These are phyloP conservation scores for Saccharomycopsis sp. DNA, from an alignment of 805 yeast genomes.

Conservation along the genomic window DNA sequence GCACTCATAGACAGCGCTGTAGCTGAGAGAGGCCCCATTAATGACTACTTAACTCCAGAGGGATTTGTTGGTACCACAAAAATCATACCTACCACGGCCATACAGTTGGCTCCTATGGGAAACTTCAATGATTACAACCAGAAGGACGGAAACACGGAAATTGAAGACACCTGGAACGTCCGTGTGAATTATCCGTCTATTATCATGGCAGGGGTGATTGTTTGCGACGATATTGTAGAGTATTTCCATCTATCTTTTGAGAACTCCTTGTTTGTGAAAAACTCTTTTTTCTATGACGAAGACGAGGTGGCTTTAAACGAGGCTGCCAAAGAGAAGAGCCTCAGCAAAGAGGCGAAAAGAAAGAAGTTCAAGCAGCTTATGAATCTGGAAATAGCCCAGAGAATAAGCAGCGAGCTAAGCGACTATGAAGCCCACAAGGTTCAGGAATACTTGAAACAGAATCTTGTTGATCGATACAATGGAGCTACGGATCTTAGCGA, in stretches of 20 bases:
- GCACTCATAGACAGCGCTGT: background rate
- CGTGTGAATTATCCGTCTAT: conserved; percentile 5
- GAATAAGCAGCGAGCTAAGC: conserved; percentile 9
- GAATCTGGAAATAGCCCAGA: conserved; percentile 1
- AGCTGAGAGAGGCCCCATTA: background rate
- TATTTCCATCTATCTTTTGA: conserved; percentile 20
- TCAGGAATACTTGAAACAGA: background rate
- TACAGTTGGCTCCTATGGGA: conserved; percentile 3
- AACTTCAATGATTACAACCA: background rate
- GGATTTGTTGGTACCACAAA: background rate
- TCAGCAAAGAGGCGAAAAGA: background rate
- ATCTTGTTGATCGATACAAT: conserved; percentile 11
- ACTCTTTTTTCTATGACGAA: conserved; percentile 3
- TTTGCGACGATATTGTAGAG: conserved; percentile 14
- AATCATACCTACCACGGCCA: conserved; percentile 8
- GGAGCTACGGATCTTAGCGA: conserved; percentile 13
- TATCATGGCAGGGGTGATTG: conserved; percentile 14
- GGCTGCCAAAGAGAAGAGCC: background rate
- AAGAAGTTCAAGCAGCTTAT: conserved; percentile 5
- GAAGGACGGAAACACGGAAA: background rate
- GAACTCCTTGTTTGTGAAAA: conserved; percentile 9
- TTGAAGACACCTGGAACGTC: background rate
- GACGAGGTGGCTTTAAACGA: background rate
- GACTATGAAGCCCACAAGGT: conserved; percentile 9
- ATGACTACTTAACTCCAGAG: background rate